A percentile compares a stretch with the other conserved stretches of the same genome.
phyloP scores from a whole-genome alignment of 192 early-diverging fungal genomes.

The Coemansia sp. region DNA sequence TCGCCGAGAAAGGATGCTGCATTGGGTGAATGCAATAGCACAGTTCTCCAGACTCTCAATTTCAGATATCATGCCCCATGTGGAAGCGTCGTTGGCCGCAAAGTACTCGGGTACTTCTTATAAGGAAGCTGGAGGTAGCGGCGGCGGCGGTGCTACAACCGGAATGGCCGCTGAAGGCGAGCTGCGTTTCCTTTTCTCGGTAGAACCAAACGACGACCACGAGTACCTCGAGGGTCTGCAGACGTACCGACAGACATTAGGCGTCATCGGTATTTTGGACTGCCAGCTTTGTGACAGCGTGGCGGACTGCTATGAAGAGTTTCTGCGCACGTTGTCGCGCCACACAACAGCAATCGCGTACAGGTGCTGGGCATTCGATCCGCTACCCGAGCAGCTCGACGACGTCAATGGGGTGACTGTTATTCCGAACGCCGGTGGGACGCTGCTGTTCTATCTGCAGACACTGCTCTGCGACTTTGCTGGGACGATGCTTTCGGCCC shows the following conservation, averaged over 20 bases:
- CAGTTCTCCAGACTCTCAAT: conserved; percentile 29
- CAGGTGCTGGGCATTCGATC: conserved; percentile 45
- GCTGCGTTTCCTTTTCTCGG: conserved; percentile 33
- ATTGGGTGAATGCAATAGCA: conserved; percentile 29
- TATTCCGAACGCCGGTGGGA: conserved; percentile 21
- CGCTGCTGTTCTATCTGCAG: conserved; percentile 31
- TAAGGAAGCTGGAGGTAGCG: not conserved
- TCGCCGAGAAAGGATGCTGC: conserved; percentile 18
- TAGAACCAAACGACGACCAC: conserved; percentile 26
- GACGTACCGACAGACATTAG: conserved; percentile 50
- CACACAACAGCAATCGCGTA: conserved; percentile 41
- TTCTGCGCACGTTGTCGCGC: conserved; percentile 23
- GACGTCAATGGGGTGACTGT: conserved; percentile 33
- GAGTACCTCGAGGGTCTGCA: conserved; percentile 54
- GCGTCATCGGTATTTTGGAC: conserved; percentile 50
- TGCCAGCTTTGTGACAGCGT: conserved; percentile 23
- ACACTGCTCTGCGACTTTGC: conserved; percentile 33
- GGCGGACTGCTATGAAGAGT: conserved; percentile 27
- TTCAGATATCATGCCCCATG: conserved; percentile 28
- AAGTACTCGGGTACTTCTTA: conserved; percentile 6
- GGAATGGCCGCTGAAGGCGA: conserved; percentile 28
- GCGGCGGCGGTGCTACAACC: not conserved
- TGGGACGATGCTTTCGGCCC: conserved; percentile 38
- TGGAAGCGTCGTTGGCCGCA: conserved; percentile 14
- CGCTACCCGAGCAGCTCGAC: conserved; percentile 18